phyloP scores from a whole-genome alignment of 768 basidiomycete species.

The Tulasnella sp. region DNA sequence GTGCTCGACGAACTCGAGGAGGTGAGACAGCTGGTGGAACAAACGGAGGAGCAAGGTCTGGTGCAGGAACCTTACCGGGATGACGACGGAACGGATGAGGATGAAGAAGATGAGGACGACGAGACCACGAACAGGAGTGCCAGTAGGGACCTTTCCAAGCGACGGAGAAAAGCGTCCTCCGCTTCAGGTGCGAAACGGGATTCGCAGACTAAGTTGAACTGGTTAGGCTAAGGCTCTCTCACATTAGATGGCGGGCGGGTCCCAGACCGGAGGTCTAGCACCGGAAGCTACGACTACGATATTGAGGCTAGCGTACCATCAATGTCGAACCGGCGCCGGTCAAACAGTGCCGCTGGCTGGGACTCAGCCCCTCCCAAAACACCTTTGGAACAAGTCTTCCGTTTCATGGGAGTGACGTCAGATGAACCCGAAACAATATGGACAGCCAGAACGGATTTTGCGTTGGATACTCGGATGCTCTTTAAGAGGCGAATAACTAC shows the following conservation, averaged over 20 bases:
- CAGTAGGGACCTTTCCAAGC: constrained; percentile 22
- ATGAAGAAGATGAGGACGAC: constrained; percentile 60
- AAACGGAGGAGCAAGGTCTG: constrained; percentile 65
- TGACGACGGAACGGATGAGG: constrained; percentile 55
- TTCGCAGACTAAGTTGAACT: not conserved
- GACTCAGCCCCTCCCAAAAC: constrained; percentile 35
- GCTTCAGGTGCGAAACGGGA: not conserved
- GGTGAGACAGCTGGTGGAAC: constrained; percentile 59
- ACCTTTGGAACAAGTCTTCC: constrained; percentile 54
- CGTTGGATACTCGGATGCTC: constrained; percentile 77
- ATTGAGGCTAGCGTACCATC: constrained; percentile 25
- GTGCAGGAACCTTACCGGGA: constrained; percentile 47
- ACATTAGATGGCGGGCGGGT: not conserved
- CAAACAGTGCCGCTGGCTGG: not conserved
- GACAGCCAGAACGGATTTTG: constrained; percentile 78
- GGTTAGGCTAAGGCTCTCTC: not conserved
- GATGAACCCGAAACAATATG: constrained; percentile 60
- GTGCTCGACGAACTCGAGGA: constrained; percentile 62
- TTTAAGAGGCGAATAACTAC: constrained; percentile 89
- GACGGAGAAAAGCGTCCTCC: constrained; percentile 19
- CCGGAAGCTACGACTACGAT: constrained; percentile 24
- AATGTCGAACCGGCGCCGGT: not conserved
- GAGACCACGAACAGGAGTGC: constrained; percentile 48
- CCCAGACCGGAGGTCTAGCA: constrained; percentile 18
- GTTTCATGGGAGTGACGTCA: constrained; percentile 41